phyloP scores from a whole-genome alignment of 345 rosid species.

The Populus ilicifolia region DNA sequence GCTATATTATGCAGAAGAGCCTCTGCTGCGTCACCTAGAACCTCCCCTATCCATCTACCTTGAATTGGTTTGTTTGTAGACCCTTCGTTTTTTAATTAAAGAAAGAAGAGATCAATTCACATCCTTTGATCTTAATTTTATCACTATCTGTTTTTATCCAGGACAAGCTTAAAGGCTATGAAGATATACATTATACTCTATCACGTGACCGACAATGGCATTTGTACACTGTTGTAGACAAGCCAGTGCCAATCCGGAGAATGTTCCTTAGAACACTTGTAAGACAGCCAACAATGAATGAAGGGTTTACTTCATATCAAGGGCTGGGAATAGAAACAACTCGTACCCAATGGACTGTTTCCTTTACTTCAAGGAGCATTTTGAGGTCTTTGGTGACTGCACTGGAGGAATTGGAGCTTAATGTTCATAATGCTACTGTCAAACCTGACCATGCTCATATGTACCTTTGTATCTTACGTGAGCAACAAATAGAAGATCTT shows the following conservation, averaged over 20 bases:
- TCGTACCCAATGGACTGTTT: constrained; percentile 41
- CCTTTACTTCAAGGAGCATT: constrained; percentile 78
- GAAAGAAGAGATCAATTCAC: neutral
- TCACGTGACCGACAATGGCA: constrained; percentile 97
- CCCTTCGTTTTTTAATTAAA: constrained; percentile 1
- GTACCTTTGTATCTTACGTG: constrained; percentile 88
- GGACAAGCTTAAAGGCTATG: constrained; percentile 94
- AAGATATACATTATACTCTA: constrained; percentile 63
- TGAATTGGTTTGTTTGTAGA: constrained; percentile 61
- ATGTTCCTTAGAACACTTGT: constrained; percentile 97
- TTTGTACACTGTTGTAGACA: constrained; percentile 79
- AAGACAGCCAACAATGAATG: constrained; percentile 74
- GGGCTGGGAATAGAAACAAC: constrained; percentile 47
- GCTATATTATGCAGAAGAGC: constrained; percentile 81
- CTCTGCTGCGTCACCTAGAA: constrained; percentile 88
- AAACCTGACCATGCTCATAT: constrained; percentile 89
- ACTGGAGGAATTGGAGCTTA: constrained; percentile 97
- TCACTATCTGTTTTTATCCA: constrained; percentile 29
- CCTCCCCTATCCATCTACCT: constrained; percentile 96
- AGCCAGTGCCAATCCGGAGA: constrained; percentile 70
- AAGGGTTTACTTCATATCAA: constrained; percentile 55
- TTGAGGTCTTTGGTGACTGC: constrained; percentile 83
- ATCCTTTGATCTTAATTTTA: constrained; percentile 17
- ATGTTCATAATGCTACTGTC: constrained; percentile 72
- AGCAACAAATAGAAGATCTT: constrained; percentile 87